These are phyloP conservation scores for Vaccinium darrowii DNA, from an alignment of 148 eudicot genomes.

Conservation along the genomic window DNA sequence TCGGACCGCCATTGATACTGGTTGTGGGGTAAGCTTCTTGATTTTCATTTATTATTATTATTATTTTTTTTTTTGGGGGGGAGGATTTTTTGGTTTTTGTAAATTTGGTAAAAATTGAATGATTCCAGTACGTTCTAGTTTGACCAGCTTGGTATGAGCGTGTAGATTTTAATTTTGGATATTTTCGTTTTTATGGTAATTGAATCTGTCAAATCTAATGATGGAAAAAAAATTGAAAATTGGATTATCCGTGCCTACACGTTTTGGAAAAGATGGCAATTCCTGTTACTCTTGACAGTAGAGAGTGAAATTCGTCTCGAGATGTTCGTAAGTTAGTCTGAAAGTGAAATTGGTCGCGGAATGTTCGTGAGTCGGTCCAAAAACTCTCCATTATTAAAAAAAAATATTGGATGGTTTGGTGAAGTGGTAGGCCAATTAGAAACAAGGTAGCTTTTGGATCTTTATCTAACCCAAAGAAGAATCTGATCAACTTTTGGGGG, in stretches of 20 bases:
- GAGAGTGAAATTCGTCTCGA: no score
- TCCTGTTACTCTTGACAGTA: no score
- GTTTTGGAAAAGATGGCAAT: not conserved
- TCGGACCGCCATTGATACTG: slow-evolving; percentile 87
- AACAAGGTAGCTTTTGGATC: not conserved
- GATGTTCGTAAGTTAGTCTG: no score
- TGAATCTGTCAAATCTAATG: not conserved
- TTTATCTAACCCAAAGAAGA: not conserved
- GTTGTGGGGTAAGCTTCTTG: slow-evolving; percentile 69
- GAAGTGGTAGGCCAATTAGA: not conserved
- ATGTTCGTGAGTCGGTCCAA: no score
- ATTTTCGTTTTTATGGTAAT: not conserved
- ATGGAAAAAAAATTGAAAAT: not conserved
- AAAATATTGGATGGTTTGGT: not conserved
- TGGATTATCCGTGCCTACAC: not conserved
- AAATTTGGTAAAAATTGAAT: not conserved
- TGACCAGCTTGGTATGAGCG: not conserved
- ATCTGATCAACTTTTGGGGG: not conserved
- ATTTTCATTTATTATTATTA: not conserved
- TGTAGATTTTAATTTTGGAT: not conserved
- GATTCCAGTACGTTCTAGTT: not conserved
- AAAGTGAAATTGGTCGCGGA: no score
- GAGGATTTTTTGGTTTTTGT: not conserved
- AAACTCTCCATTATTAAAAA: no score
- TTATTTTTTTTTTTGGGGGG: not conserved